Evolutionary conservation across 768 basidiomycete species (phyloP).

Genomic region (Lactarius deliciosus): DNA sequence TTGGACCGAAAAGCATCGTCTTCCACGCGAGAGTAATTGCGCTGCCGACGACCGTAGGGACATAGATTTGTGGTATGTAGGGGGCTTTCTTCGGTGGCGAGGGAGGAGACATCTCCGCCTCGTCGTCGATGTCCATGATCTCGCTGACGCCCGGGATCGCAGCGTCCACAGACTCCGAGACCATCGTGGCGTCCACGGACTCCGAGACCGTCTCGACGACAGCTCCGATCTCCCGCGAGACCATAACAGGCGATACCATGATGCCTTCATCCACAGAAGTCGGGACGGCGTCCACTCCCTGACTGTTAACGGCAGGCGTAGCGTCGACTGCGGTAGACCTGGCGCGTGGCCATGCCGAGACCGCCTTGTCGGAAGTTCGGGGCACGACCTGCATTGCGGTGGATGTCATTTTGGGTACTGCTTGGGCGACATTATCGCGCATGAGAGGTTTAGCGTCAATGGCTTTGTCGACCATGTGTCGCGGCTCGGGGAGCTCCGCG

Average conservation of each 20-base stretch:
- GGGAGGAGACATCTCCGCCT: conserved; percentile 20
- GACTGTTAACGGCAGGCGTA: conserved; percentile 46
- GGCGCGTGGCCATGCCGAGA: conserved; percentile 43
- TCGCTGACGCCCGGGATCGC: conserved; percentile 25
- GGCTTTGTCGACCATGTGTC: conserved; percentile 40
- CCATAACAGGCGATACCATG: conserved; percentile 32
- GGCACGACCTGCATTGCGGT: conserved; percentile 42
- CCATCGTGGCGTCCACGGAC: conserved; percentile 22
- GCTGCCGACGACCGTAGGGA: conserved; percentile 33
- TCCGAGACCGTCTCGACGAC: conserved; percentile 16
- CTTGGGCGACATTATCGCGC: conserved; percentile 44
- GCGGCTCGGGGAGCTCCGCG: conserved; percentile 31
- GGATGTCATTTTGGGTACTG: conserved; percentile 39
- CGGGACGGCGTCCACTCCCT: conserved; percentile 47
- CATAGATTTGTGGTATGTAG: conserved; percentile 30
- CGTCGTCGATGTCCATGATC: conserved; percentile 22
- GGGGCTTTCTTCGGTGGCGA: conserved; percentile 29
- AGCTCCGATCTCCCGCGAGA: conserved; percentile 32
- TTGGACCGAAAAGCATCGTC: conserved; percentile 37
- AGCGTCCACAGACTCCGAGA: no score
- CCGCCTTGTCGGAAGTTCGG: conserved; percentile 38
- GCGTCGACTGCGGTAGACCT: conserved; percentile 52
- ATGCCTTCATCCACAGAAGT: conserved; percentile 37
- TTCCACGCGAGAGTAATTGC: conserved; percentile 36
- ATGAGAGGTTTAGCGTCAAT: conserved; percentile 54